Evolutionary conservation across 768 basidiomycete genomes (phyloP), one percentile per base, ranked within the genome.

Genomic region (Lentinula guzmanii): DNA sequence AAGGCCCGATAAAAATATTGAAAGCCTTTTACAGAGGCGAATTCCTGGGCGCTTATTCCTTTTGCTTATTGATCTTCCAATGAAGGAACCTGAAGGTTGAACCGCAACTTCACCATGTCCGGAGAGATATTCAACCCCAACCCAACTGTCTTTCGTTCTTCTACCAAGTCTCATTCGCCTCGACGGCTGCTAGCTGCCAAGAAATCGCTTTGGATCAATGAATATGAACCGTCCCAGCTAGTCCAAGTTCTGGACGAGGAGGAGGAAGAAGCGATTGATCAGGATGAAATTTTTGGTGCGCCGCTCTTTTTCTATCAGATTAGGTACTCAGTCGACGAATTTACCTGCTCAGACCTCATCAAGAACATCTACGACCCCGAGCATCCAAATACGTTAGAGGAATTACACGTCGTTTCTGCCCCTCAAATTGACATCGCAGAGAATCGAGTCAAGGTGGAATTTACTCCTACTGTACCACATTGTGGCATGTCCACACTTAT

Each of bases 401-500:
- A 98, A 70, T 87, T 99, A 8, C 87, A 91, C 24, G 97, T 99
- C 41, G 95, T 99, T 45, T 96, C 93, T 52, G 85, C 87, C 5
- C 86, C 92, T 9, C 95, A 98, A 68, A 87, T 98, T 61, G 75
- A 64, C 50, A 78, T 75, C 62, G 73, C 68, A 37, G 69, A 74
- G n/a, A 90, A 94, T 64, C 81, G 81, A 57, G 79, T 99, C 56
- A 77, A 83, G 39, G 88, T 99, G 64, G 94, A 96, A 70, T 95
- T 98, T 69, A 98, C 97, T 5, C 96, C 97, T 3, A 98, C 97
- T 0, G 93, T 97, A 15, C 96, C 97, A 9, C 95, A 98, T 69
- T 98, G 96, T 65, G 94, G 94, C 53, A 94, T 95, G 93, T 95
- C 94, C 9, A 98, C 95, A 2, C 77, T 98, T 56, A 98, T 99